phyloP scores from a whole-genome alignment of 129 eudicot genomes.

The Helichrysum umbraculigerum region DNA sequence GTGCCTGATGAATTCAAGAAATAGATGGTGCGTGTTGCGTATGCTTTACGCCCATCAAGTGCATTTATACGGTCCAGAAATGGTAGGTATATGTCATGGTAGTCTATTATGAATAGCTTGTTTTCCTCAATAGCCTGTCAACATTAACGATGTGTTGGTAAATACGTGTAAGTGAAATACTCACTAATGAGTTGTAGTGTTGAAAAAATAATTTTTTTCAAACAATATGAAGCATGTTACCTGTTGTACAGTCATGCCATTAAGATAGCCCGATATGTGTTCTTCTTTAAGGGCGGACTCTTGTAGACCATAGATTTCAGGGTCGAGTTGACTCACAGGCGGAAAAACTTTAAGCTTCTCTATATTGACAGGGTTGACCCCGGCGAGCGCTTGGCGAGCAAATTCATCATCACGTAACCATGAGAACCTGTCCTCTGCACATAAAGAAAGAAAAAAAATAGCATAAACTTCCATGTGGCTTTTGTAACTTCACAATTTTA shows the following conservation, averaged over 20 bases:
- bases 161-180: not conserved
- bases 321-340: constrained; percentile 86
- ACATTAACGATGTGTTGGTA: constrained; percentile 9
- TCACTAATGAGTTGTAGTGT: not conserved
- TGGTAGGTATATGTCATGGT: constrained; percentile 83
- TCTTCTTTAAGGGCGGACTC: constrained; percentile 88
- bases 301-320: constrained; percentile 65
- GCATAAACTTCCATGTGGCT: not conserved
- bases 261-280: constrained; percentile 69
- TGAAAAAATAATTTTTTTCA: too few species aligned
- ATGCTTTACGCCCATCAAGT: constrained; percentile 85
- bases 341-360: constrained; percentile 76
- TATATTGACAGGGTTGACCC: constrained; percentile 82
- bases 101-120: constrained; percentile 71
- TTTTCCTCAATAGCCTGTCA: constrained; percentile 78
- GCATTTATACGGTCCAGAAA: constrained; percentile 78
- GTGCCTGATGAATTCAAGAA: constrained; percentile 71
- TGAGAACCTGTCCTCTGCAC: constrained; percentile 79
- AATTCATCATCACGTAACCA: constrained; percentile 98
- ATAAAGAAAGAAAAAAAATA: not conserved
- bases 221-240: constrained; percentile 34
- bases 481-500: not conserved
- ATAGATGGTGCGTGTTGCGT: constrained; percentile 83
- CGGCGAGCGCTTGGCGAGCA: constrained; percentile 88
- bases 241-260: constrained; percentile 87